Evolutionary conservation across 108 stramenopile genomes (phyloP).

Genomic region (Heterococcus sp.): DNA sequence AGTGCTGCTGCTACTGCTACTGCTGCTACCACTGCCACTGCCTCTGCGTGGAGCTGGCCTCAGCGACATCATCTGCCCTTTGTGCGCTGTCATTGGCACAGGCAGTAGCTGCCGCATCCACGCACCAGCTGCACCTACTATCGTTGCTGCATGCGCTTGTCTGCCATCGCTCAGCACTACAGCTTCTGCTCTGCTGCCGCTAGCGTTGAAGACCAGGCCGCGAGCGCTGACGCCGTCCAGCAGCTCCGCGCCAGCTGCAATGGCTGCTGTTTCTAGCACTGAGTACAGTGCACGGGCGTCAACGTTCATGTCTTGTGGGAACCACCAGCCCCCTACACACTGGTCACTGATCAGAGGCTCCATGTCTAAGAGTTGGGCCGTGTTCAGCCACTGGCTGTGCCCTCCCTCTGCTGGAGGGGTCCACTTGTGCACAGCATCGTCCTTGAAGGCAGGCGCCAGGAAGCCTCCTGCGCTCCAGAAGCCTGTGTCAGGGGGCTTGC

Average conservation of each 20-base stretch:
- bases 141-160: constrained; percentile 55
- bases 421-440: constrained; percentile 80
- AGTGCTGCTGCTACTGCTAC: too few species aligned
- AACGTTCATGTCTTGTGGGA: constrained; percentile 84
- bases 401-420: constrained; percentile 66
- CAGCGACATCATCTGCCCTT: constrained; percentile 81
- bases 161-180: constrained; percentile 64
- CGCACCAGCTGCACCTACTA: constrained; percentile 79
- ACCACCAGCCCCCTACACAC: constrained; percentile 91
- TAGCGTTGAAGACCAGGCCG: constrained; percentile 17
- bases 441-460: constrained; percentile 83
- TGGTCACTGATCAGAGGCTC: constrained; percentile 73
- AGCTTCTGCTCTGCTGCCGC: constrained; percentile 4
- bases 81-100: constrained; percentile 80
- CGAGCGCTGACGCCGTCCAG: constrained; percentile 53
- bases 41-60: too few species aligned
- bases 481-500: constrained; percentile 57
- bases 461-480: constrained; percentile 82
- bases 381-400: constrained; percentile 73
- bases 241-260: constrained; percentile 75
- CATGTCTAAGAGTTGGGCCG: constrained; percentile 66
- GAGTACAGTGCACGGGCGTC: constrained; percentile 75
- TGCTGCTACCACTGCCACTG: too few species aligned
- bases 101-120: constrained; percentile 88
- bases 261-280: constrained; percentile 70